phyloP scores from a whole-genome alignment of 257 asterid species.

The Solanum tarapatanum region DNA sequence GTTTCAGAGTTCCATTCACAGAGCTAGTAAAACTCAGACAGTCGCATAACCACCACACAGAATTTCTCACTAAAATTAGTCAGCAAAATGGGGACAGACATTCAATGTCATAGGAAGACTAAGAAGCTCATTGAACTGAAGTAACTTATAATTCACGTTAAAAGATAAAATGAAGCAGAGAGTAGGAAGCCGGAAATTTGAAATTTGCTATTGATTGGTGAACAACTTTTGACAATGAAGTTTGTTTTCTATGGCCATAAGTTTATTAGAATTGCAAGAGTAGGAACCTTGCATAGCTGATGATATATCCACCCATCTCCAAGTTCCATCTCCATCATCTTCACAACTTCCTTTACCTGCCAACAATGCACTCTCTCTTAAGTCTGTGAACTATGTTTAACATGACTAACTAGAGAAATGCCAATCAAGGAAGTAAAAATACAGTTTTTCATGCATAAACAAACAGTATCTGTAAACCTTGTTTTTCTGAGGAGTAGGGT shows the following conservation, averaged over 20 bases:
- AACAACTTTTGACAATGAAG: neutral
- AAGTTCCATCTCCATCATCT: slow-evolving; percentile 64
- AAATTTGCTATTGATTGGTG: neutral
- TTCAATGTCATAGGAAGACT: neutral
- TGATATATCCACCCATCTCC: slow-evolving; percentile 71
- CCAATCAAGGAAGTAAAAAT: neutral
- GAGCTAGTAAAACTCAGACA: neutral
- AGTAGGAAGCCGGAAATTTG: neutral
- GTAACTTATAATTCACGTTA: neutral
- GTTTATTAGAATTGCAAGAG: neutral
- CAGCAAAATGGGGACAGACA: neutral
- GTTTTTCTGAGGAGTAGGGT: slow-evolving; percentile 44
- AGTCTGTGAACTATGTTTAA: neutral
- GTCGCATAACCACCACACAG: neutral
- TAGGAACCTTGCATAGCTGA: slow-evolving; percentile 38
- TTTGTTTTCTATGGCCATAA: neutral
- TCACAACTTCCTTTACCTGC: slow-evolving; percentile 50
- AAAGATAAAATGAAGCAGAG: neutral
- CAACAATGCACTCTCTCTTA: neutral
- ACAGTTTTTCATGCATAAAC: neutral
- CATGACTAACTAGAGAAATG: neutral
- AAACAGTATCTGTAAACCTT: slow-evolving; percentile 33
- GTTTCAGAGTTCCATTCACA: neutral
- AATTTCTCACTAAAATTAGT: neutral
- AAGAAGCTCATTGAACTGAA: neutral